Evolutionary conservation across 2,329 filamentous ascomycete species (phyloP), one percentile per base, ranked within the genome.

Genomic region (Aspergillus sp.): DNA sequence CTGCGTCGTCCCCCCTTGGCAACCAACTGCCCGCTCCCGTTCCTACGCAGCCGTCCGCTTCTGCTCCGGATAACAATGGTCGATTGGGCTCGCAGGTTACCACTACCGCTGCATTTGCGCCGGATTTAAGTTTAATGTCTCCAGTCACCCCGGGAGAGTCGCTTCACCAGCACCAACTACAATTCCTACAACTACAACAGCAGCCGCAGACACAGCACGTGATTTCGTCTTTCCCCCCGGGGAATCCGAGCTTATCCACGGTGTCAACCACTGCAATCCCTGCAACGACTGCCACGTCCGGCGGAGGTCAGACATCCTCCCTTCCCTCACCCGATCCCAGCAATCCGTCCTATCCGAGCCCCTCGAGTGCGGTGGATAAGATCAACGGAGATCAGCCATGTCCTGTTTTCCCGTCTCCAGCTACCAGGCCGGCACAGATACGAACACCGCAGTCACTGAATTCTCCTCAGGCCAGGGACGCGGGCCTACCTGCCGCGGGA

Each of bases 381-480:
- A 52, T 51, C 51, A 43, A 25, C 22, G 45, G 37, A n/a, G 32
- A 27, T 35, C 42, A 41, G 37, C 45, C 23, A 25, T 38, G 19
- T 46, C 37, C 42, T 78, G 17, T 73, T 85, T 44, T 53, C 80
- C 81, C 5, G 84, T 84, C 12, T 82, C 83, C 27, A 30, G 38
- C 38, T 10, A 13, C 25, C 6, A 15, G 10, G 76, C 79, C 9
- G 85, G 81, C 60, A 79, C 85, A 53, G 80, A 83, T 60, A 72
- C 52, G 56, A 59, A 19, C 37, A 20, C 54, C 47, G 15, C 43
- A 41, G 12, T 20, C 6, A 30, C 15, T 27, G 13, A 13, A 37
- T 19, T 30, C 38, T 6, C 19, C 17, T 22, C 37, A 20, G 32
- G 13, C 20, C 10, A 5, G 27, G 17, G 7, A 30, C 12, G n/a